Evolutionary conservation across 2,329 filamentous ascomycete genomes (phyloP), one percentile per base, ranked within the genome.

Genomic region (Claviceps sp.): DNA sequence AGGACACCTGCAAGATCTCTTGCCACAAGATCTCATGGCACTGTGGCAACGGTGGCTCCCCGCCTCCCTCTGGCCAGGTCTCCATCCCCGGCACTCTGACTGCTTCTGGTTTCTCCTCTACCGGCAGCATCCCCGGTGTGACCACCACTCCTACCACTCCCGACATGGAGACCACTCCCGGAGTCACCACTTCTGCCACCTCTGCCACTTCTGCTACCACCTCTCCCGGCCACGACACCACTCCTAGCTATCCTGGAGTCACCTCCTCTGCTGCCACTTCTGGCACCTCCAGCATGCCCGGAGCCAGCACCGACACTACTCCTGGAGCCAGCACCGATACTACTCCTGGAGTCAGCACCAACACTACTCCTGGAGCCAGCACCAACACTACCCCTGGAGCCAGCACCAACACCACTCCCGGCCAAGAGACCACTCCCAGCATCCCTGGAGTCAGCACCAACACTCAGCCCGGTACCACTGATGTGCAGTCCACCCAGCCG

Each of bases 1-100:
- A 80, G 65, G 68, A 75, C 47, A 70, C 68, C 60, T 93, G 87
- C 70, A 77, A 75, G 64, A 80, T 94, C 60, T 76, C 38, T 22
- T 42, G 52, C 38, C 46, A 49, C 52, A 53, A 56, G 52, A 54
- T 57, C 40, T 26, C 73, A 59, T 94, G 91, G 69, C 79, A 89
- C 71, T 94, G 88, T 61, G 62, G 65, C 56, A 65, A 68, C 56
- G 8, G 23, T 22, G 7, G 20, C 17, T 23, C 17, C 14, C 22
- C 42, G 2, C 63, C 51, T 26, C 23, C 43, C 13, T 45, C 26
- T 9, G 2, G 29, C 50, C 48, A 50, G 9, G 1, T 42, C 20
- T 36, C 49, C 5, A 26, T 49, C 34, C 45, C 49, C 6, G 29
- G 22, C 17, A 45, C 47, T 23, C 20, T 42, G 4, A 49, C 50